Evolutionary conservation across 495 filamentous ascomycete species (phyloP).

Genomic region (Antarctomyces pellizariae): DNA sequence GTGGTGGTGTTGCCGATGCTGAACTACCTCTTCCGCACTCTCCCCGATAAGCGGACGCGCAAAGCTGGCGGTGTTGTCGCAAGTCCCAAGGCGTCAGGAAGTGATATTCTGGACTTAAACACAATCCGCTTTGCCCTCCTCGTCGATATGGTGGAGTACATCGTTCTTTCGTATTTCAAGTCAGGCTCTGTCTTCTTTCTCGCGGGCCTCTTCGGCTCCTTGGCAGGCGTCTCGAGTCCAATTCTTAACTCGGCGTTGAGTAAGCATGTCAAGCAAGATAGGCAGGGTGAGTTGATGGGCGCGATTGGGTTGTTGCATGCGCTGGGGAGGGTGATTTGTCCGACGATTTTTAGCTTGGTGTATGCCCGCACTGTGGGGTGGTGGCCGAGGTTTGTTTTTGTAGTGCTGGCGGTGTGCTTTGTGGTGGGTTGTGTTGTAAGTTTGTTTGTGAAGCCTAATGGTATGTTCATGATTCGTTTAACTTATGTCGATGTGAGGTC

Average conservation of each 20-base stretch:
- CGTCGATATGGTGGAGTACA: conserved; percentile 53
- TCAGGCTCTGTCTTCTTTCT: conserved; percentile 31
- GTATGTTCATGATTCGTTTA: conserved; percentile 25
- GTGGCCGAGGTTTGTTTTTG: conserved; percentile 63
- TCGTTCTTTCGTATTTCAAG: conserved; percentile 43
- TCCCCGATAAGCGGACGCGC: conserved; percentile 14
- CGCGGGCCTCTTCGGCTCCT: conserved; percentile 43
- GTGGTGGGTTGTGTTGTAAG: conserved; percentile 36
- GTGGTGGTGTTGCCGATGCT: conserved; percentile 50
- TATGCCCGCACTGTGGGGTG: conserved; percentile 61
- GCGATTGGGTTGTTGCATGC: conserved; percentile 73
- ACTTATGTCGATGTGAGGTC: too few species aligned
- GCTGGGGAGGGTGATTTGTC: conserved; percentile 52
- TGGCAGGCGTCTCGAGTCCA: conserved; percentile 69
- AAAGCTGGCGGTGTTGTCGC: conserved; percentile 12
- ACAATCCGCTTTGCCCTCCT: conserved; percentile 55
- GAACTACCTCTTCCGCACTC: conserved; percentile 40
- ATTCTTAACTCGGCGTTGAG: conserved; percentile 63
- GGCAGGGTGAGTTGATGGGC: conserved; percentile 64
- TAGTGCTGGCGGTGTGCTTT: conserved; percentile 44
- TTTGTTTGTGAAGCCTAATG: conserved; percentile 45
- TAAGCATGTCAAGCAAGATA: conserved; percentile 69
- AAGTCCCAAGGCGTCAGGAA: conserved; percentile 36
- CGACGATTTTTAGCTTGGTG: conserved; percentile 60
- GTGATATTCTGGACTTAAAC: conserved; percentile 52